Evolutionary conservation across 2,329 filamentous ascomycete species (phyloP).

Genomic region (Exophiala oligosperma): DNA sequence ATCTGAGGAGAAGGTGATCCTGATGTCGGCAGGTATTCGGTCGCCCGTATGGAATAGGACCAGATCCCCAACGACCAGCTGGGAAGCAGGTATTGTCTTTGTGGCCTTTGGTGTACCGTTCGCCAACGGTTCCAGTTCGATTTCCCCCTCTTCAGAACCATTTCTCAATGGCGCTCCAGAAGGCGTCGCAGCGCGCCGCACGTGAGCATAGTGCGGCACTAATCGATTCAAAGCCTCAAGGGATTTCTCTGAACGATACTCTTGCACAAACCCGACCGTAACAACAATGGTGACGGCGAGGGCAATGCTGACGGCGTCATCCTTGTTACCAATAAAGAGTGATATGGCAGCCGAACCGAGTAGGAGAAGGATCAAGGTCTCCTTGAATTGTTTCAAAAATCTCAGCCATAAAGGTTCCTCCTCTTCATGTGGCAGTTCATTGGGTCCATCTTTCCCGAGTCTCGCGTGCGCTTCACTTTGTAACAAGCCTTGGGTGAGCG

Average conservation of each 20-base stretch:
- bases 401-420: conserved; percentile 93
- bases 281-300: conserved; percentile 97
- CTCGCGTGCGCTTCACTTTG: conserved; percentile 78
- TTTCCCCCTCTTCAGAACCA: conserved; percentile 13
- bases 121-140: conserved; percentile 52
- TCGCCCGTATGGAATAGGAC: conserved; percentile 95
- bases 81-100: conserved; percentile 79
- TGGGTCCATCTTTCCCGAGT: conserved; percentile 78
- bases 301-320: conserved; percentile 93
- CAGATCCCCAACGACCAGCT: conserved; percentile 88
- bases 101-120: conserved; percentile 61
- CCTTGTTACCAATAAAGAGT: conserved; percentile 85
- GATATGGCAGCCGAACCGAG: conserved; percentile 86
- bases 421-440: conserved; percentile 91
- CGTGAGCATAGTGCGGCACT: conserved; percentile 91
- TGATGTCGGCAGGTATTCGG: conserved; percentile 91
- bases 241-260: conserved; percentile 96
- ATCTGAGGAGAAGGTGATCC: conserved; percentile 86
- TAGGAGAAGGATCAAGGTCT: conserved; percentile 89
- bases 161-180: conserved; percentile 2
- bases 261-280: conserved; percentile 91
- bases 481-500: conserved; percentile 77
- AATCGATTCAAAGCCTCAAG: conserved; percentile 91
- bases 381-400: conserved; percentile 95
- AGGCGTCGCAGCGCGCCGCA: conserved; percentile 62